Percentiles rank a stretch among this genome's conserved stretches.
Evolutionary conservation across 805 yeast genomes (phyloP).

Genomic region (Nakazawaea anatomiae): DNA sequence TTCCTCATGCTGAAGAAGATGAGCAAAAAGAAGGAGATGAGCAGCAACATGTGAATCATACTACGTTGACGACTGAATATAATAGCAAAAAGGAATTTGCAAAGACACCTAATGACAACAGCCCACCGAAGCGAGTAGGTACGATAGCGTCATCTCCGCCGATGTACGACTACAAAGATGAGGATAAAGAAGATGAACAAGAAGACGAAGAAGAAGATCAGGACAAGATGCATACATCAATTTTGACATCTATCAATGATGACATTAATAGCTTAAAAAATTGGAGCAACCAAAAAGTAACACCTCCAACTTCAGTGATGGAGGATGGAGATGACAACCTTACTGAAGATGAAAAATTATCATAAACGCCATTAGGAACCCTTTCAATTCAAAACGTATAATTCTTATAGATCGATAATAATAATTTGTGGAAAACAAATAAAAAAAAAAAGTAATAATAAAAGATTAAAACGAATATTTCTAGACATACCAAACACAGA

Average conservation of each 20-base stretch:
- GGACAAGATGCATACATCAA: slow-evolving; percentile 3
- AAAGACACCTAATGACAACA: slow-evolving; percentile 4
- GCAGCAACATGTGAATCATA: not conserved
- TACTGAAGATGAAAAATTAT: slow-evolving; percentile 6
- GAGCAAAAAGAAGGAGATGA: not conserved
- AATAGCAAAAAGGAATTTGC: not conserved
- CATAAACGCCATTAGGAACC: not conserved
- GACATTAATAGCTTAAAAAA: slow-evolving; percentile 3
- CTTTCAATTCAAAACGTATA: not conserved
- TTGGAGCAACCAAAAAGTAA: not conserved
- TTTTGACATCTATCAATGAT: slow-evolving; percentile 8
- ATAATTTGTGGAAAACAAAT: not conserved
- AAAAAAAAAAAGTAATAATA: no score
- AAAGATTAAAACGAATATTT: not conserved
- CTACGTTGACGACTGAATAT: not conserved
- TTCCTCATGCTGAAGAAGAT: slow-evolving; percentile 9
- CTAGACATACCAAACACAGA: no score
- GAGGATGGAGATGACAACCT: not conserved
- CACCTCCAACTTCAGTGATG: slow-evolving; percentile 7
- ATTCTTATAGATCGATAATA: not conserved
- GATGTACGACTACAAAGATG: slow-evolving; percentile 1
- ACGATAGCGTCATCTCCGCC: slow-evolving; percentile 9
- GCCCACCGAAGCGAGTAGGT: not conserved
- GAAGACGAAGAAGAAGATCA: not conserved
- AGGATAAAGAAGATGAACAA: not conserved